phyloP scores from a whole-genome alignment of 169 alveolate species.

The Plasmodium inui region DNA sequence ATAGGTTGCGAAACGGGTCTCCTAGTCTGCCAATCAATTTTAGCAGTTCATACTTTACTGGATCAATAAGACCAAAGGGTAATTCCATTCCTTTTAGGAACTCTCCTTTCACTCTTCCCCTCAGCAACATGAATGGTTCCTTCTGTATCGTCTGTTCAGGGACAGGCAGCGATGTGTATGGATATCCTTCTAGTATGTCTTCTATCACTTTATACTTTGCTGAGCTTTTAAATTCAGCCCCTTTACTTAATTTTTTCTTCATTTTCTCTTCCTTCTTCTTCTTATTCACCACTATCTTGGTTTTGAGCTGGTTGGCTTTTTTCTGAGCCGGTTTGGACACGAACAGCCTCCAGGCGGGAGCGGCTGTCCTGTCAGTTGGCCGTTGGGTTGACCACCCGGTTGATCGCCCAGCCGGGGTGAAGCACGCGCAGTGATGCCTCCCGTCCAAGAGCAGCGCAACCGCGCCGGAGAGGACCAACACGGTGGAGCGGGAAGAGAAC shows the following conservation, averaged over 20 bases:
- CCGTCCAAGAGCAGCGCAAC: not conserved
- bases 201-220: slow-evolving; percentile 60
- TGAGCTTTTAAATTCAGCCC: slow-evolving; percentile 26
- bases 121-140: slow-evolving; percentile 44
- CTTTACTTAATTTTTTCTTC: not conserved
- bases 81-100: slow-evolving; percentile 81
- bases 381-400: no score
- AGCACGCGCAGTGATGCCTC: not conserved
- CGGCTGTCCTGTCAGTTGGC: not conserved
- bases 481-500: not conserved
- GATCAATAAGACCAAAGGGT: slow-evolving; percentile 83
- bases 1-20: slow-evolving; percentile 82
- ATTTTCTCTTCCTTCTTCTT: slow-evolving; percentile 68
- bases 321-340: slow-evolving; percentile 75
- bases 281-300: slow-evolving; percentile 60
- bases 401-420: not conserved
- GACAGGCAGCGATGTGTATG: slow-evolving; percentile 14
- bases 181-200: slow-evolving; percentile 56
- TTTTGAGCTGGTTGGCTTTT: slow-evolving; percentile 53
- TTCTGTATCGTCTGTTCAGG: not conserved
- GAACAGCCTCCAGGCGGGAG: not conserved
- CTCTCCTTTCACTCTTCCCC: slow-evolving; percentile 74
- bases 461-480: not conserved
- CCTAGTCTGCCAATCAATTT: slow-evolving; percentile 84
- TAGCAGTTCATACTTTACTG: slow-evolving; percentile 78